These are phyloP conservation scores for Excoecaria cochinchinensis DNA, from an alignment of 345 rosid species.

Conservation along the genomic window DNA sequence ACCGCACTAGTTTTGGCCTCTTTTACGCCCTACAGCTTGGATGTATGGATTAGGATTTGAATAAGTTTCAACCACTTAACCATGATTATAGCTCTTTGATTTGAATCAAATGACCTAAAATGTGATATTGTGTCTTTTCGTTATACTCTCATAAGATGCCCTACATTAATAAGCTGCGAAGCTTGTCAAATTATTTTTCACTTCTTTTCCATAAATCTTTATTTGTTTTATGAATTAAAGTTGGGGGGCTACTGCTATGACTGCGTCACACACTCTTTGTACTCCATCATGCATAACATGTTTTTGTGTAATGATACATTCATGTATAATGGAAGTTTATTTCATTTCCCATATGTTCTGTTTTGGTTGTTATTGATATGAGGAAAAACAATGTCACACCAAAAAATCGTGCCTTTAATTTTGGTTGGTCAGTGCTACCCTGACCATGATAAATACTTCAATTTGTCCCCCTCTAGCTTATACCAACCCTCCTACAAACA, in stretches of 20 bases:
- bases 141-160: too few relatives aligned
- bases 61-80: not conserved
- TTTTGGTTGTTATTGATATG: not conserved
- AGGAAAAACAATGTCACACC: not conserved
- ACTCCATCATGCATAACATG: not conserved
- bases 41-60: not conserved
- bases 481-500: not conserved
- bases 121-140: too few relatives aligned
- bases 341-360: not conserved
- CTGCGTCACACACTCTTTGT: not conserved
- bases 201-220: too few relatives aligned
- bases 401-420: not conserved
- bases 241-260: not conserved
- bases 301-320: not conserved
- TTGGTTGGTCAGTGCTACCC: not conserved
- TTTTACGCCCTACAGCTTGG: slow-evolving; percentile 2
- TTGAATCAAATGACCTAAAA: too few relatives aligned
- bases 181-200: too few relatives aligned
- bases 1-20: not conserved
- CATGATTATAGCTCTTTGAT: too few relatives aligned
- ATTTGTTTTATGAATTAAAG: too few relatives aligned
- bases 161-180: too few relatives aligned
- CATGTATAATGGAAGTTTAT: not conserved
- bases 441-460: not conserved
- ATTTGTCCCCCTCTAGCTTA: not conserved